A percentile compares a stretch with the other conserved stretches of the same genome.
Evolutionary conservation across 352 stramenopile species (phyloP).

Genomic region (Thalassiosira exigua): DNA sequence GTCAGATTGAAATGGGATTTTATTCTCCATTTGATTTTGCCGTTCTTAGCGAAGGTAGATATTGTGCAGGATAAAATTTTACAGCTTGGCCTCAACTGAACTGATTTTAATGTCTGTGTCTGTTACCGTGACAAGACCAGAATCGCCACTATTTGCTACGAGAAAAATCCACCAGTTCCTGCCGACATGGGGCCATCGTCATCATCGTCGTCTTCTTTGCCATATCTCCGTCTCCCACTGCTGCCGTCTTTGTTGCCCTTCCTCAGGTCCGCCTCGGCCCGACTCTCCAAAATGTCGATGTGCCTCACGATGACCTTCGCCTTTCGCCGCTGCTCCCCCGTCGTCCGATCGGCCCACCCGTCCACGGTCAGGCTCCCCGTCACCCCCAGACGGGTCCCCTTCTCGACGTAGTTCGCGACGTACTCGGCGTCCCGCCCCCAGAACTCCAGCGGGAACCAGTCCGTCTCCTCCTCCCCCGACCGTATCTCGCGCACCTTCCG

Average conservation of each 20-base stretch:
- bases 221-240: conserved; percentile 3
- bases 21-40: too few species aligned
- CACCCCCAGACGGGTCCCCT: conserved; percentile 71
- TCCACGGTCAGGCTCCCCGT: conserved; percentile 69
- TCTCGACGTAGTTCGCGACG: conserved; percentile 76
- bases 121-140: too few species aligned
- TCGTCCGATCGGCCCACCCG: conserved; percentile 71
- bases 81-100: too few species aligned
- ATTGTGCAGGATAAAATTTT: too few species aligned
- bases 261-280: conserved; percentile 70
- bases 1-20: too few species aligned
- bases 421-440: conserved; percentile 86
- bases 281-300: conserved; percentile 80
- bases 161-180: conserved; percentile 52
- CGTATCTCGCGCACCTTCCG: conserved; percentile 63
- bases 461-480: conserved; percentile 85
- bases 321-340: conserved; percentile 58
- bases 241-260: conserved; percentile 35
- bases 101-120: too few species aligned
- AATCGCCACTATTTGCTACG: too few species aligned
- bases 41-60: too few species aligned
- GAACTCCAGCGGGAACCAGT: conserved; percentile 87
- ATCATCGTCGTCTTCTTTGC: conserved; percentile 31
- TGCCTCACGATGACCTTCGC: conserved; percentile 76
- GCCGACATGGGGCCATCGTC: conserved; percentile 36